phyloP scores from a whole-genome alignment of 2,329 filamentous ascomycete genomes.

The Trematosphaeria pertusa region DNA sequence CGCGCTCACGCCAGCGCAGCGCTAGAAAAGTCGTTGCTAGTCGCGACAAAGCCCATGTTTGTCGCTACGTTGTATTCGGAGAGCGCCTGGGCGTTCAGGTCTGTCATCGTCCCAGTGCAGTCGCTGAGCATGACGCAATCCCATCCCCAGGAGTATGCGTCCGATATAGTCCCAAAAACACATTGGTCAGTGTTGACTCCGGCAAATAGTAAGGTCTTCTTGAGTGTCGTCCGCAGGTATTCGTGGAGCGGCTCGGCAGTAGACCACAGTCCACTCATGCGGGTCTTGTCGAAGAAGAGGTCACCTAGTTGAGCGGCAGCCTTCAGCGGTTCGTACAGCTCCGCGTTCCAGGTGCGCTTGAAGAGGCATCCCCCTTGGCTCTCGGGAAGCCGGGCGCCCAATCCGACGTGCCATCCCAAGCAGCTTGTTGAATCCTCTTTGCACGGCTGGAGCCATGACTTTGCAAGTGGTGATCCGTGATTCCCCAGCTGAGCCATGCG shows the following conservation, averaged over 20 bases:
- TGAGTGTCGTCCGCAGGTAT: slow-evolving; percentile 48
- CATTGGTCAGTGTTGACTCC: slow-evolving; percentile 55
- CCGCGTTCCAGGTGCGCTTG: slow-evolving; percentile 52
- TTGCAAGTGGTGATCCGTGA: slow-evolving; percentile 48
- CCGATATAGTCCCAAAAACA: slow-evolving; percentile 50
- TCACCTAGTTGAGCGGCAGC: slow-evolving; percentile 46
- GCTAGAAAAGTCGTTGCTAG: slow-evolving; percentile 45
- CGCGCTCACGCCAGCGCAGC: no score
- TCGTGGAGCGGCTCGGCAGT: slow-evolving; percentile 50
- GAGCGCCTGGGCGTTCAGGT: slow-evolving; percentile 47
- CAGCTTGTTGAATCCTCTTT: slow-evolving; percentile 51
- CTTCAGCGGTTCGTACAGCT: slow-evolving; percentile 51
- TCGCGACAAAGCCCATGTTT: slow-evolving; percentile 53
- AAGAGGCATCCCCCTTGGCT: slow-evolving; percentile 51
- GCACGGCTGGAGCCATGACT: slow-evolving; percentile 51
- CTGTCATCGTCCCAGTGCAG: slow-evolving; percentile 53
- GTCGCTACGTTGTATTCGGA: slow-evolving; percentile 51
- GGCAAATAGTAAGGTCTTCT: slow-evolving; percentile 52
- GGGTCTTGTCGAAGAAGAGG: slow-evolving; percentile 53
- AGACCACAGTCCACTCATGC: slow-evolving; percentile 53
- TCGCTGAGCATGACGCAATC: slow-evolving; percentile 51
- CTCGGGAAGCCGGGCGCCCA: slow-evolving; percentile 47
- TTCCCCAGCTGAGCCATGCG: slow-evolving; percentile 53
- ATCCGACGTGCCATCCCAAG: slow-evolving; percentile 51
- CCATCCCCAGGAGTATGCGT: slow-evolving; percentile 52